Conservation (phyloP, 805 yeast genomes). For the Pichia thaimueangensis region DNA sequence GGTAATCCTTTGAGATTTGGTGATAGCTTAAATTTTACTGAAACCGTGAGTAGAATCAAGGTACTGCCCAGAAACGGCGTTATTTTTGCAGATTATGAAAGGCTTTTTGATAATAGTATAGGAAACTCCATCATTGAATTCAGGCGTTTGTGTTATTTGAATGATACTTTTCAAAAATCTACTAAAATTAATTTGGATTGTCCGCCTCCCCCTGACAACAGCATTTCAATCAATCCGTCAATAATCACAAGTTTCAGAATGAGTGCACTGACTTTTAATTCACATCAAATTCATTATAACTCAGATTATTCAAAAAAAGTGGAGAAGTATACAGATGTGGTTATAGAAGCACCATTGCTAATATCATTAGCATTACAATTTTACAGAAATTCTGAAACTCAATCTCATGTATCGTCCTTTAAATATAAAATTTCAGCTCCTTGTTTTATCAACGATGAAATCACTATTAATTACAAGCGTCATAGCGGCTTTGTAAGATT, state of each 20-base stretch:
- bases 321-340: conserved; percentile 56
- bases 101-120: conserved; percentile 35
- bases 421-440: conserved; percentile 48
- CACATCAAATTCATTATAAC: conserved; percentile 82
- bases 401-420: conserved; percentile 26
- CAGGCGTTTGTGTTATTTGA: conserved; percentile 59
- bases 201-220: conserved; percentile 16
- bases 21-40: conserved; percentile 42
- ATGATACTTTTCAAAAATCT: conserved; percentile 24
- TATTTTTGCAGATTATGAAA: conserved; percentile 47
- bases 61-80: conserved; percentile 28
- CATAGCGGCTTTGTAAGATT: conserved; percentile 10
- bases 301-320: conserved; percentile 38
- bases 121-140: conserved; percentile 39
- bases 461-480: conserved; percentile 23
- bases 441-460: conserved; percentile 36
- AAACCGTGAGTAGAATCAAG: conserved; percentile 40
- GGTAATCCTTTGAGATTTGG: conserved; percentile 32
- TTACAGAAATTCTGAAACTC: conserved; percentile 15
- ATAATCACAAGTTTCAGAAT: conserved; percentile 49
- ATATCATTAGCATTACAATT: conserved; percentile 55
- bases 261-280: conserved; percentile 72
- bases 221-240: conserved; percentile 32
- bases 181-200: not conserved
- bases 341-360: conserved; percentile 81